Percentiles rank a stretch among this genome's conserved stretches.
Evolutionary conservation across 2,329 filamentous ascomycete species (phyloP).

Genomic region (Trichophyton schoenleinii): DNA sequence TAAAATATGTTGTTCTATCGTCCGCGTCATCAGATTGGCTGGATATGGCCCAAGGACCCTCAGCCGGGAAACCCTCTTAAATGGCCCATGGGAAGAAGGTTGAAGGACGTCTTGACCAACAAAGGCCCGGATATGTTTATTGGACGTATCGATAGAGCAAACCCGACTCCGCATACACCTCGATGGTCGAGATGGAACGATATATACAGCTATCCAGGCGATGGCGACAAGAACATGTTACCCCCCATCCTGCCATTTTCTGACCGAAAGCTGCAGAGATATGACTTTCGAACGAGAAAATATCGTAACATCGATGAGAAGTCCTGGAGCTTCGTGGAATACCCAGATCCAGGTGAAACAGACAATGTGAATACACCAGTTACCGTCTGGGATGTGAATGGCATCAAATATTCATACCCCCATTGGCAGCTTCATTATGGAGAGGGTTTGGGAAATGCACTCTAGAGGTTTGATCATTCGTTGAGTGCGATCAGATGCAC

Average conservation of each 20-base stretch:
- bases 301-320: constrained; percentile 19
- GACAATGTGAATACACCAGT: constrained; percentile 12
- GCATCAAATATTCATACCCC: constrained; percentile 12
- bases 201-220: constrained; percentile 7
- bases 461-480: background rate
- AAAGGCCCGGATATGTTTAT: constrained; percentile 34
- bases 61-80: constrained; percentile 21
- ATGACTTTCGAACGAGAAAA: constrained; percentile 24
- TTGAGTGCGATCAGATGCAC: constrained; percentile 17
- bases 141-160: constrained; percentile 16
- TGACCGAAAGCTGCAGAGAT: constrained; percentile 17
- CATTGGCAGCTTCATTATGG: constrained; percentile 4
- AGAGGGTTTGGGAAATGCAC: background rate
- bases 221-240: constrained; percentile 5
- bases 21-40: constrained; percentile 14
- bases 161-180: constrained; percentile 5
- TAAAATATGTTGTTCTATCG: background rate
- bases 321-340: constrained; percentile 23
- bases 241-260: constrained; percentile 13
- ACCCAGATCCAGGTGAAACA: constrained; percentile 15
- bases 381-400: constrained; percentile 17
- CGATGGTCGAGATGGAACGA: constrained; percentile 14
- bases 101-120: constrained; percentile 27
- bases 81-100: constrained; percentile 22
- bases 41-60: constrained; percentile 30